Base-by-base conservation (phyloP, 2,329 filamentous ascomycete genomes). In the Fusarium graminum region DNA sequence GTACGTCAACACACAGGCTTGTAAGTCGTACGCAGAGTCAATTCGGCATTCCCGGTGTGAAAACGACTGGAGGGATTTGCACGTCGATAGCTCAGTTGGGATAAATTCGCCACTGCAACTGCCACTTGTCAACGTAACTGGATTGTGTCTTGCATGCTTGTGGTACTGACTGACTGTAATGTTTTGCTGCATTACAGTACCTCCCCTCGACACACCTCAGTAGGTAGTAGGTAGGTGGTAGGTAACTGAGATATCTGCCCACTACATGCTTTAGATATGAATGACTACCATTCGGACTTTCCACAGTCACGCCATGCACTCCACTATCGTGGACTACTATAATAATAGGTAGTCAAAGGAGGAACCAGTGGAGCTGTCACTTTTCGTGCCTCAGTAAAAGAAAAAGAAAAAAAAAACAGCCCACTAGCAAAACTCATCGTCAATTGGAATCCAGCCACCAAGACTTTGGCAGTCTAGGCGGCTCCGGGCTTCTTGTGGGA, bases 41-140 rank as follows among this genome's bases (percentile, higher is more conserved):
- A 22, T 22, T 63, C 52, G 55, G 65, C 44, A 68, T 68, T 40
- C 19, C 65, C 60, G 60, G 65, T 53, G 17, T 43, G 29, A 42
- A 62, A 65, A 54, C 30, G 43, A 42, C 47, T 44, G 29, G 22
- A 40, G 36, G 34, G 65, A 68, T 68, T 63, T 55, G 62, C 65
- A 63, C 40, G 22, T 57, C 26, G 45, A 54, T 26, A 59, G 7
- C 44, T 42, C 22, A 44, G 59, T 62, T 49, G 47, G 45, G 55
- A 11, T n/a, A 38, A 36, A 26, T 68, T 68, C 39, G 65, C 65
- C 65, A 67, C 65, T 26, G 4, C n/a, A 26, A 46, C 4, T 38
- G 41, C 29, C 28, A 32, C n/a, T n/a, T 10, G 26, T 39, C 46
- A 50, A 58, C 56, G 30, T 26, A 50, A 46, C 29, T 57, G 25